A percentile compares a stretch with the other conserved stretches of the same genome.
These are phyloP conservation scores for Arachis monticola DNA, from an alignment of 331 rosid genomes.

Conservation along the genomic window DNA sequence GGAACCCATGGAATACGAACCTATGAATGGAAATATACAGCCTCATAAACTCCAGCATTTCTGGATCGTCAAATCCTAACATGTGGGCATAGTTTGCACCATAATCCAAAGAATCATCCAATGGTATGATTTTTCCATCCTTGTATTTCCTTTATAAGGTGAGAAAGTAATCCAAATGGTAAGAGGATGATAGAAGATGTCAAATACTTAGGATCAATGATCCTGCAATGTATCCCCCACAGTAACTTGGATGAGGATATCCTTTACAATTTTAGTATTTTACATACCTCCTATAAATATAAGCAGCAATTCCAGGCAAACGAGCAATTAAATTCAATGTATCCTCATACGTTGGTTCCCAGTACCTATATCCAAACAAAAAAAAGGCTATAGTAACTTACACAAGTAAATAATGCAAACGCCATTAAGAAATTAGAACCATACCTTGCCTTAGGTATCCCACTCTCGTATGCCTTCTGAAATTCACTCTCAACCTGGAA, in stretches of 20 bases:
- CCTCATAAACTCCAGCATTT: constrained; percentile 94
- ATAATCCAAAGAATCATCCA: constrained; percentile 85
- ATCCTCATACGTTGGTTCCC: constrained; percentile 99
- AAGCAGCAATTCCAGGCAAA: constrained; percentile 87
- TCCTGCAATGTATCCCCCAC: constrained; percentile 20
- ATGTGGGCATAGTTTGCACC: constrained; percentile 91
- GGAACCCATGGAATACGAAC: constrained; percentile 53
- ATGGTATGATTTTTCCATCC: constrained; percentile 71
- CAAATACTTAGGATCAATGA: constrained; percentile 15
- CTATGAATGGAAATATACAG: constrained; percentile 94
- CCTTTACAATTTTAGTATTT: constrained; percentile 29
- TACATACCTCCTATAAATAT: constrained; percentile 79
- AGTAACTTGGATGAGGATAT: constrained; percentile 19
- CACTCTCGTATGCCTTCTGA: constrained; percentile 87
- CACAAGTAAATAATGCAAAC: constrained; percentile 21
- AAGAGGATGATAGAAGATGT: constrained; percentile 26
- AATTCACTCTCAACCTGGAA: constrained; percentile 93
- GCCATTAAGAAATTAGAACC: constrained; percentile 11
- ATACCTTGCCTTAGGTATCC: constrained; percentile 79
- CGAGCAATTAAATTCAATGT: constrained; percentile 87
- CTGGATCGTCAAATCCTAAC: constrained; percentile 89
- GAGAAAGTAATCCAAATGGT: constrained; percentile 39
- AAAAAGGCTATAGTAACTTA: constrained; percentile 40
- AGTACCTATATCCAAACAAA: constrained; percentile 61
- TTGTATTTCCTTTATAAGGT: constrained; percentile 71